A percentile compares a stretch with the other conserved stretches of the same genome.
These are phyloP conservation scores for Macadamia tetraphylla DNA, from an alignment of 164 flowering plant species.

Conservation along the genomic window DNA sequence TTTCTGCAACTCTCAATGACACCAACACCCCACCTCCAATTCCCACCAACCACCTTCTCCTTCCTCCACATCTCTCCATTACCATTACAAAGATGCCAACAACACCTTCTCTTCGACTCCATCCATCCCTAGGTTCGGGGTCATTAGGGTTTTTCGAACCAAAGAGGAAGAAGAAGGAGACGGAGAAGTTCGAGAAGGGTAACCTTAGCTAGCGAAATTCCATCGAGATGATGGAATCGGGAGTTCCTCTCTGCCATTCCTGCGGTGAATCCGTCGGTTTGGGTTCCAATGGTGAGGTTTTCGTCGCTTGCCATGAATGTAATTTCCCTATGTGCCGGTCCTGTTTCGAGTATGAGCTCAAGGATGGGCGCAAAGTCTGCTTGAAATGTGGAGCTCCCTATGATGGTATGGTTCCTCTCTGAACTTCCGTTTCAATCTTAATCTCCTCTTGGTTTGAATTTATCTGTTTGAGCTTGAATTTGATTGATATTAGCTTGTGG, in stretches of 20 bases:
- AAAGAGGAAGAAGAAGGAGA: conserved; percentile 1
- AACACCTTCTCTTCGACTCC: conserved; percentile 8
- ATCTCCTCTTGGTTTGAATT: background rate
- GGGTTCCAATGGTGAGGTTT: conserved; percentile 54
- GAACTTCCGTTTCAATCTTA: background rate
- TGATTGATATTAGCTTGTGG: background rate
- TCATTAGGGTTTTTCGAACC: conserved; percentile 6
- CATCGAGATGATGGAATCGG: conserved; percentile 67
- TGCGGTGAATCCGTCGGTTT: conserved; percentile 74
- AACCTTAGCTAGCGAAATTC: background rate
- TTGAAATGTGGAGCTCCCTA: conserved; percentile 62
- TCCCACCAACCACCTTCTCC: conserved; percentile 25
- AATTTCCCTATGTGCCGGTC: conserved; percentile 62
- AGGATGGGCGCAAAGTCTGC: conserved; percentile 69
- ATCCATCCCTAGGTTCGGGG: conserved; percentile 12
- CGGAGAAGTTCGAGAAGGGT: background rate
- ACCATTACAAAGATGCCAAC: conserved; percentile 26
- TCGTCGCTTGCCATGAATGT: conserved; percentile 85
- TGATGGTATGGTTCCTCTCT: conserved; percentile 39
- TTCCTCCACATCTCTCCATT: conserved; percentile 1
- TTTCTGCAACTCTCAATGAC: conserved; percentile 23
- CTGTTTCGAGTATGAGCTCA: conserved; percentile 64
- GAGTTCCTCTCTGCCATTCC: conserved; percentile 57
- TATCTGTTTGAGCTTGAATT: background rate
- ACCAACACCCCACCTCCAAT: conserved; percentile 50